Percentiles rank a stretch among this genome's conserved stretches.
Evolutionary conservation across 257 asterid genomes (phyloP).

Genomic region (Osmanthus fragrans): DNA sequence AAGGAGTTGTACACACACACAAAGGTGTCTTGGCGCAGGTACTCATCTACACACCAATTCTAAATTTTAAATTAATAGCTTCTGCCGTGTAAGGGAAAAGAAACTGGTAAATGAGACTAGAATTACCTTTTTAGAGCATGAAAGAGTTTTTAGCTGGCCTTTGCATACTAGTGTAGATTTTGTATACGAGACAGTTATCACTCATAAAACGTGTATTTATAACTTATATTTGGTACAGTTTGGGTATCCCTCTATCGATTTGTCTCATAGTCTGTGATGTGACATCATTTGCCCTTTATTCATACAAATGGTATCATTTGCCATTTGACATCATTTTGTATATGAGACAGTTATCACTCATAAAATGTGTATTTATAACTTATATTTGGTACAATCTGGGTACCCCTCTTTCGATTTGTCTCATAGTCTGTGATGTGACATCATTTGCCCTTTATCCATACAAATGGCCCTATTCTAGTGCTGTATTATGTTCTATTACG

Average conservation of each 20-base stretch:
- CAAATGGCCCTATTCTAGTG: background rate
- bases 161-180: background rate
- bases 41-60: slow-evolving; percentile 12
- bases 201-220: background rate
- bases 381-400: background rate
- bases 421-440: background rate
- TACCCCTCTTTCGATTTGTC: background rate
- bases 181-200: background rate
- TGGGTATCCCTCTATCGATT: too few species aligned
- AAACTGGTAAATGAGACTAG: background rate
- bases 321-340: background rate
- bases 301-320: too few species aligned
- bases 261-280: background rate
- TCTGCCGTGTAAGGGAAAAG: background rate
- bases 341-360: background rate
- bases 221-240: background rate
- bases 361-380: background rate
- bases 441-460: too few species aligned
- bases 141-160: background rate
- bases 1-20: slow-evolving; percentile 99
- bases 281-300: too few species aligned
- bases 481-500: background rate
- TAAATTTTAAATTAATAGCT: background rate
- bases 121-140: background rate
- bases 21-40: slow-evolving; percentile 90